Evolutionary conservation across 352 stramenopile species (phyloP), one percentile per base, ranked within the genome.

Genomic region (Phytophthora syringae): DNA sequence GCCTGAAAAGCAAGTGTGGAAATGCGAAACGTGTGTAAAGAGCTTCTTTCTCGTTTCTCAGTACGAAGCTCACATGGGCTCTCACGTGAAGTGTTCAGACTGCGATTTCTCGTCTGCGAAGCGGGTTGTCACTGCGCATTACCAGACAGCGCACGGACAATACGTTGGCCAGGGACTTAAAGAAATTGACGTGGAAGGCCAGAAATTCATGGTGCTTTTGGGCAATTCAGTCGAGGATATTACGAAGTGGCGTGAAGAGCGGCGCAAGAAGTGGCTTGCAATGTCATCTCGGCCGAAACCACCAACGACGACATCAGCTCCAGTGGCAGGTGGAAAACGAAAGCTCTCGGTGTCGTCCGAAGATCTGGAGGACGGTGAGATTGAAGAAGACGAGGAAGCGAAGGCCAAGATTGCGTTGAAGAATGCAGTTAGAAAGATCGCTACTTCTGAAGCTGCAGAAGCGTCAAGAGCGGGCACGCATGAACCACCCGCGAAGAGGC

Each of bases 121-220:
- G 72, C 83, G 84, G 16, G 83, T 93, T n/a, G 86, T 95, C 10
- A 74, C 65, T 2, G 79, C 72, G 6, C 86, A 95, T 53, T 84
- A 79, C 50, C 78, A 93, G 67, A 91, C 79, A 0, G 71, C 66
- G 0, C 86, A 95, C 56, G 85, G 86, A 10, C 80, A 92, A 40
- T 93, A 83, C 47, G 70, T 62, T 13, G 86, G 86, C 2, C 61
- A 89, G 39, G 86, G 86, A 9, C 69, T 93, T 10, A 93, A 95
- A 54, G 84, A 93, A 36, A 90, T 95, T 27, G 86, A 93, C 11
- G 72, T 95, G 50, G 86, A 95, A 69, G 86, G 84, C n/a, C 86
- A 95, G 44, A 93, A 89, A 62, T 95, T 95, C 57, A 86, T 83
- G 68, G 86, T 95, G n/a, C 57, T 95, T 11, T 78, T 95, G 18